Conservation (phyloP, 2,329 filamentous ascomycete species). For the Neophaeococcomyces aloes region DNA sequence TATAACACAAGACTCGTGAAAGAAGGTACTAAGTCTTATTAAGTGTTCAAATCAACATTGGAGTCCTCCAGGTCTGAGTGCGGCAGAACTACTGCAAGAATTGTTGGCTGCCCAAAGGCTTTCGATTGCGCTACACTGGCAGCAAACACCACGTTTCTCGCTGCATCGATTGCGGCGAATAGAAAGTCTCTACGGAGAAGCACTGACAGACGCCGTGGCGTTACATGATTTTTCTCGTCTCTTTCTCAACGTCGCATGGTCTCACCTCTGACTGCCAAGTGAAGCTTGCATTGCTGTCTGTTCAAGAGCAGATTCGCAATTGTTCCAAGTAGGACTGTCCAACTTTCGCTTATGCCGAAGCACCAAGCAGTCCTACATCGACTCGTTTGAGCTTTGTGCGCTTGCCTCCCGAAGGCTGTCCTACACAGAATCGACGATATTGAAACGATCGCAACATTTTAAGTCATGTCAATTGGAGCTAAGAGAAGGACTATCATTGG, state of each 20-base stretch:
- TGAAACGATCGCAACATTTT: not conserved
- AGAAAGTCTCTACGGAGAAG: not conserved
- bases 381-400: not conserved
- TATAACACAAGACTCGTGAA: no score
- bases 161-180: not conserved
- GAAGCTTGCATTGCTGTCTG: not conserved
- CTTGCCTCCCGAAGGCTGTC: not conserved
- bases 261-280: not conserved
- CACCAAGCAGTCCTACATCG: not conserved
- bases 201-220: not conserved
- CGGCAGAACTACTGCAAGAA: not conserved
- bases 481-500: constrained; percentile 15
- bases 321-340: not conserved
- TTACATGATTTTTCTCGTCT: constrained; percentile 7
- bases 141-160: not conserved
- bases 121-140: constrained; percentile 1
- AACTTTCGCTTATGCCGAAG: constrained; percentile 1
- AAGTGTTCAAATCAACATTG: no score
- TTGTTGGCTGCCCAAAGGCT: constrained; percentile 3
- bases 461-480: constrained; percentile 15
- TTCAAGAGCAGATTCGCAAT: not conserved
- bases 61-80: no score
- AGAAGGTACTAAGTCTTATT: no score
- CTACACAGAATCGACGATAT: not conserved
- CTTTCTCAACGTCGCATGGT: not conserved